Base-by-base conservation (phyloP, 352 stramenopile species). In the Phytophthora boehmeriae region DNA sequence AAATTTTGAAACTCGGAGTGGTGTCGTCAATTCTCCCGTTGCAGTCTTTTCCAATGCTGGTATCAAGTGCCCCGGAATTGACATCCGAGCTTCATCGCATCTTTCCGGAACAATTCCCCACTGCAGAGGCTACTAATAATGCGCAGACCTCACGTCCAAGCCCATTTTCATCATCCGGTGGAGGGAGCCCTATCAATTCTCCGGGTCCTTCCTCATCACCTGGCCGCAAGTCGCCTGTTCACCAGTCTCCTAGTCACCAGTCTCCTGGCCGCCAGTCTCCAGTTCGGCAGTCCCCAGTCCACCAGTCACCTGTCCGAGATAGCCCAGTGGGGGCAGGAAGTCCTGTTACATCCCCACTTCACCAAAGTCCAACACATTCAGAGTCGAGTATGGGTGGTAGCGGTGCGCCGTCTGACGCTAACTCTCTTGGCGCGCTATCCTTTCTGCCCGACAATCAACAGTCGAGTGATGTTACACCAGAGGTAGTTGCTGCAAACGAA, bases 91-190 rank as follows among this genome's bases (percentile, higher is more conserved):
- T 94, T 34, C 72, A 92, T 58, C 83, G 85, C 22, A 92, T 94
- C 54, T 94, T 94, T 38, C 85, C 85, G 1, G 85, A 94, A 59
- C 83, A 94, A 35, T 94, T 92, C 44, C 77, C 85, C 2, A 84
- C 78, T 2, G 68, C 82, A 43, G 82, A 92, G 39, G 73, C 68
- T 46, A 67, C 80, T 6, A 71, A 75, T 8, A 71, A 64, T 22
- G 42, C 38, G 34, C 60, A 68, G 63, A 27, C 51, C 8, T 35
- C 58, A 10, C 49, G 65, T 19, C 35, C 77, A 68, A 76, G 52
- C 55, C 32, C 79, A 58, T 22, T 78, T 54, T 58, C 66, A 48
- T 58, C 66, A 48, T 58, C 41, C 63, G 66, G 54, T 41, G 56
- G 66, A 17, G 72, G 63, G 30, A 90, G 79, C 35, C 78, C 83